Evolutionary conservation across 1,284 basidiomycete genomes (phyloP).

Genomic region (Prillingera fragicola): DNA sequence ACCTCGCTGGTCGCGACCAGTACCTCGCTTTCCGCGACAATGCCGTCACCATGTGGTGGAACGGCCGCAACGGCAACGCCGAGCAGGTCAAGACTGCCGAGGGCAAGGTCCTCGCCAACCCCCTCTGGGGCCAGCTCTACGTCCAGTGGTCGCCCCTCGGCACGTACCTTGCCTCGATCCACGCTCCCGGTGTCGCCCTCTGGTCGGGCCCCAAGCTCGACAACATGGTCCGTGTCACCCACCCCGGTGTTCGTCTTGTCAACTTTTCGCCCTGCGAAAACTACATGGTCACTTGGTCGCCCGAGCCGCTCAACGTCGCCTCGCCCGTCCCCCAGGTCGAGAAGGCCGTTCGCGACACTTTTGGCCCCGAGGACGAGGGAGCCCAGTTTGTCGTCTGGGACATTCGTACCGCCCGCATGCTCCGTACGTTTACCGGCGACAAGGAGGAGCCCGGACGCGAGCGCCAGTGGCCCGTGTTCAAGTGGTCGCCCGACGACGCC

Average conservation of each 20-base stretch:
- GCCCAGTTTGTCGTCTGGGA: constrained; percentile 98
- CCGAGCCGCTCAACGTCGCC: constrained; percentile 80
- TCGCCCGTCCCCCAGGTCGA: too few species aligned
- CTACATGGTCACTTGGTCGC: constrained; percentile 97
- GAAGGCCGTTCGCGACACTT: constrained; percentile 52
- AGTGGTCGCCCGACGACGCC: constrained; percentile 97
- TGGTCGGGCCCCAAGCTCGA: constrained; percentile 70
- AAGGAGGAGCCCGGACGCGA: constrained; percentile 37
- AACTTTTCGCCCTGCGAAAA: constrained; percentile 98
- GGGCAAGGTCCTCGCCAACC: constrained; percentile 52
- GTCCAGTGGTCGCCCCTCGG: constrained; percentile 96
- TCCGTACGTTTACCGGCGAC: constrained; percentile 80
- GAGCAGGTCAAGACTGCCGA: constrained; percentile 59
- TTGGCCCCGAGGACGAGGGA: constrained; percentile 85
- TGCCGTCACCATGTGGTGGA: constrained; percentile 89
- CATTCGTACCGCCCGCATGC: constrained; percentile 82
- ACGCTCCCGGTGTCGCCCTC: constrained; percentile 89
- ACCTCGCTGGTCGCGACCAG: constrained; percentile 88
- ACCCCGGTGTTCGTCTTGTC: constrained; percentile 90
- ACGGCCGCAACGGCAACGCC: constrained; percentile 80
- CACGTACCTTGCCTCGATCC: constrained; percentile 88
- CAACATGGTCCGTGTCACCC: constrained; percentile 67
- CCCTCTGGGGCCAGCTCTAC: constrained; percentile 94
- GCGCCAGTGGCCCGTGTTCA: constrained; percentile 81
- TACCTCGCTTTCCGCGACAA: constrained; percentile 90